These are phyloP conservation scores for Fraxinus ornus DNA, from an alignment of 305 asterid species.

Conservation along the genomic window DNA sequence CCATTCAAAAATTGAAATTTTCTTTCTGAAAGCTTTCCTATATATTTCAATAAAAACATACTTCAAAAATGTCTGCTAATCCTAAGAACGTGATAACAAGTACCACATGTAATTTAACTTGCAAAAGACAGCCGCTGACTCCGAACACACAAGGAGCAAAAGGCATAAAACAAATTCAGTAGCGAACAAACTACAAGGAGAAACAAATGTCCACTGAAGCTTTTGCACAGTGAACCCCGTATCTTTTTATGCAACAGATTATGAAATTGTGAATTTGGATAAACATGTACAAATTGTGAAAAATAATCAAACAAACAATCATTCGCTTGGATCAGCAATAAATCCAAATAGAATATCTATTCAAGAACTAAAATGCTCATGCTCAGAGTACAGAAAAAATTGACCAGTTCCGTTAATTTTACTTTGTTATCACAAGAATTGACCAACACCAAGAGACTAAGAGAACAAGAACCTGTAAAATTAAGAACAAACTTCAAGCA, in stretches of 20 bases:
- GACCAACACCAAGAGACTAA: neutral
- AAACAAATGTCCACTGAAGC: neutral
- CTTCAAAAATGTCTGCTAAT: neutral
- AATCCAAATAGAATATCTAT: neutral
- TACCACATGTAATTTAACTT: neutral
- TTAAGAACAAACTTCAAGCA: neutral
- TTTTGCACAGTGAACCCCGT: neutral
- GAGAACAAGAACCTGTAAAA: neutral
- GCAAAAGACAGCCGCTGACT: neutral
- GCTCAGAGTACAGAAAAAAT: neutral
- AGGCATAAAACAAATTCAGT: neutral
- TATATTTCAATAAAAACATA: neutral
- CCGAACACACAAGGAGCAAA: neutral
- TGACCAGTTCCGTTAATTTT: neutral
- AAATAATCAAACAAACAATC: neutral
- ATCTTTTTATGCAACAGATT: neutral
- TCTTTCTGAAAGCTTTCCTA: neutral
- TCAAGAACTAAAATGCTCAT: neutral
- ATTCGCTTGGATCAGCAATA: neutral
- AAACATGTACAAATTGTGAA: neutral
- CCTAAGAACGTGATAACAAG: neutral
- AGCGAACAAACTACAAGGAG: neutral
- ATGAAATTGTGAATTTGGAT: neutral
- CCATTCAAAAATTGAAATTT: neutral
- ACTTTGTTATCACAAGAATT: neutral